phyloP scores from a whole-genome alignment of 2,329 filamentous ascomycete species.

The Colletotrichum sp. region DNA sequence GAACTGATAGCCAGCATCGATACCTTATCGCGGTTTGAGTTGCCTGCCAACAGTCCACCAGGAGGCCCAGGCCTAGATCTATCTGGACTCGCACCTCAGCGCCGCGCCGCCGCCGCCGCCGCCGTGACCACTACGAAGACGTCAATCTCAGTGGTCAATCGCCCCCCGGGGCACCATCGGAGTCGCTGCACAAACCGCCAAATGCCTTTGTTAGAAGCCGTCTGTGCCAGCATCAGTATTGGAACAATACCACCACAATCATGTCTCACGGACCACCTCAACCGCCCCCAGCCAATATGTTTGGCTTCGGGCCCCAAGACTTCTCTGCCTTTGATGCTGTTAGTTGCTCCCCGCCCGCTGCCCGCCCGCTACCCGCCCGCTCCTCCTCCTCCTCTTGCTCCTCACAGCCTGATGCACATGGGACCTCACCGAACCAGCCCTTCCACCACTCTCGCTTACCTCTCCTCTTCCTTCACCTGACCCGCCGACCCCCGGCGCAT shows the following conservation, averaged over 20 bases:
- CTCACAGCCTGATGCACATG: not conserved
- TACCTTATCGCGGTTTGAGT: slow-evolving; percentile 1
- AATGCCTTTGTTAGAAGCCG: slow-evolving; percentile 21
- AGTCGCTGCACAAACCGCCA: not conserved
- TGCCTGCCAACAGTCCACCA: not conserved
- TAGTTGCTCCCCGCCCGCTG: not conserved
- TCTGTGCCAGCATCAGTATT: slow-evolving; percentile 8
- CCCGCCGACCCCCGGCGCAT: slow-evolving; percentile 11
- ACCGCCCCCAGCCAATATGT: slow-evolving; percentile 38
- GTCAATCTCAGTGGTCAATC: not conserved
- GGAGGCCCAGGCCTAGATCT: not conserved
- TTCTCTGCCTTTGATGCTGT: slow-evolving; percentile 22
- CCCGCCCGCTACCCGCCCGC: not conserved
- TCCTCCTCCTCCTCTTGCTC: not conserved
- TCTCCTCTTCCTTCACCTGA: not conserved
- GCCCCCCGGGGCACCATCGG: not conserved
- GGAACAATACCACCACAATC: slow-evolving; percentile 25
- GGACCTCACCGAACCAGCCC: not conserved
- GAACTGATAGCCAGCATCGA: not conserved
- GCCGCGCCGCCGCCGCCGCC: not conserved
- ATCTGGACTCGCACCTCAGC: not conserved
- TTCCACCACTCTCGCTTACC: not conserved
- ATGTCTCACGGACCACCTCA: slow-evolving; percentile 42
- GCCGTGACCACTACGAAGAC: slow-evolving; percentile 2
- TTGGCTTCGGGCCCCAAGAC: slow-evolving; percentile 36